Conservation (phyloP, 805 yeast genomes). For the Spathaspora sp. region DNA sequence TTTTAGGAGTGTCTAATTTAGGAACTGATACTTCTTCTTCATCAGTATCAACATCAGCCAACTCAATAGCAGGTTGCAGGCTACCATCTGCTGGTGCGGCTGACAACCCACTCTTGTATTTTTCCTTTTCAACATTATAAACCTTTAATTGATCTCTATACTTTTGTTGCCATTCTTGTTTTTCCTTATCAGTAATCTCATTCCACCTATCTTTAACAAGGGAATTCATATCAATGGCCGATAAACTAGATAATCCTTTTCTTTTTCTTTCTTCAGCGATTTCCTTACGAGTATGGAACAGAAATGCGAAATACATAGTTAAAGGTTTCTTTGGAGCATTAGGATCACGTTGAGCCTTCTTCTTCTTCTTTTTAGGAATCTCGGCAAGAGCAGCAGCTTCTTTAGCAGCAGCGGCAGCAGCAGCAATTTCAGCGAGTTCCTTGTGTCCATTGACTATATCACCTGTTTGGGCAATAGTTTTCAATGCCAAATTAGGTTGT, state of each 20-base stretch:
- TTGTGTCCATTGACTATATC: conserved; percentile 11
- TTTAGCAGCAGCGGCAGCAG: conserved; percentile 10
- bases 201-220: conserved; percentile 81
- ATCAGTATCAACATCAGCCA: not conserved
- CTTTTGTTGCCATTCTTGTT: conserved; percentile 63
- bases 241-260: conserved; percentile 55
- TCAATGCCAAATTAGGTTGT: conserved; percentile 37
- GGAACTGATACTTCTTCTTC: not conserved
- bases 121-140: conserved; percentile 30
- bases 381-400: too few species aligned
- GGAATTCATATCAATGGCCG: conserved; percentile 75
- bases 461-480: conserved; percentile 34
- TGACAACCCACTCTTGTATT: conserved; percentile 21
- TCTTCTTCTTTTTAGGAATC: conserved; percentile 36
- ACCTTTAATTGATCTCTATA: conserved; percentile 45
- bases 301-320: conserved; percentile 78
- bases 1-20: conserved; percentile 24
- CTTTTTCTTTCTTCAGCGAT: conserved; percentile 65
- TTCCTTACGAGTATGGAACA: conserved; percentile 67
- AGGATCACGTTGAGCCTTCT: conserved; percentile 64
- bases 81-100: not conserved
- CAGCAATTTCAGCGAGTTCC: conserved; percentile 6
- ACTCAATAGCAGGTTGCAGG: conserved; percentile 1
- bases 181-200: conserved; percentile 63
- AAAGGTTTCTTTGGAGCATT: conserved; percentile 94